Conservation (phyloP, 768 basidiomycete species). For the Tylopilus felleus region DNA sequence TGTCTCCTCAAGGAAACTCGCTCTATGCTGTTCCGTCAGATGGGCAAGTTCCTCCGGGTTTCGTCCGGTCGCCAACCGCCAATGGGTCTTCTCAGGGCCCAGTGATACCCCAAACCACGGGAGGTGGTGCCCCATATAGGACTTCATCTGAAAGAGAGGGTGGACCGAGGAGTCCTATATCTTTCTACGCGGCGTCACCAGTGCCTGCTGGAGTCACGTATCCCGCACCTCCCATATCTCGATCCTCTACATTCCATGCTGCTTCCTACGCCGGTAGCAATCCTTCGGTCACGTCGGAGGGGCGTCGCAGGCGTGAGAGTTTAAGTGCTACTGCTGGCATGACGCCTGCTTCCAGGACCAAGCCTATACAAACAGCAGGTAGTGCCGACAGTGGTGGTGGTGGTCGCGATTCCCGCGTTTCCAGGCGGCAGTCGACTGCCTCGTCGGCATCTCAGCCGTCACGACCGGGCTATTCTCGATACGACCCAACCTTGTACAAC, state of each 20-base stretch:
- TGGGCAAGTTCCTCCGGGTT: constrained; percentile 16
- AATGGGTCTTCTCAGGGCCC: constrained; percentile 16
- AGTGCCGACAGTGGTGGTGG: constrained; percentile 10
- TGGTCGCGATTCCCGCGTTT: constrained; percentile 7
- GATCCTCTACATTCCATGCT: constrained; percentile 15
- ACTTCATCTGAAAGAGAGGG: constrained; percentile 21
- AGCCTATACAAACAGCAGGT: constrained; percentile 12
- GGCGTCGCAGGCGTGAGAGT: constrained; percentile 25
- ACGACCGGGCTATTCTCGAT: constrained; percentile 14
- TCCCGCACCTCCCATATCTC: constrained; percentile 28
- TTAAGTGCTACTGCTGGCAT: constrained; percentile 23
- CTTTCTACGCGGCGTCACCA: constrained; percentile 26
- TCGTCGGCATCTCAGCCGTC: constrained; percentile 20
- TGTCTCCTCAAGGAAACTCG: constrained; percentile 1
- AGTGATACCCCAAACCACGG: constrained; percentile 19
- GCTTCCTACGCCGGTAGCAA: constrained; percentile 8
- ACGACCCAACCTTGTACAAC: constrained; percentile 25
- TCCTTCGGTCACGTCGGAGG: constrained; percentile 23
- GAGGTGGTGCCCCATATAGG: constrained; percentile 8
- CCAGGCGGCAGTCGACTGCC: constrained; percentile 24
- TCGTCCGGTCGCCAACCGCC: constrained; percentile 1
- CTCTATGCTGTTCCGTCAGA: constrained; percentile 8
- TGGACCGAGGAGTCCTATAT: constrained; percentile 19
- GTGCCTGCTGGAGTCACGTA: constrained; percentile 26
- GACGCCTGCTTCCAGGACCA: constrained; percentile 17